These are phyloP conservation scores for Aspergillus hancockii DNA, from an alignment of 495 filamentous ascomycete species.

Conservation along the genomic window DNA sequence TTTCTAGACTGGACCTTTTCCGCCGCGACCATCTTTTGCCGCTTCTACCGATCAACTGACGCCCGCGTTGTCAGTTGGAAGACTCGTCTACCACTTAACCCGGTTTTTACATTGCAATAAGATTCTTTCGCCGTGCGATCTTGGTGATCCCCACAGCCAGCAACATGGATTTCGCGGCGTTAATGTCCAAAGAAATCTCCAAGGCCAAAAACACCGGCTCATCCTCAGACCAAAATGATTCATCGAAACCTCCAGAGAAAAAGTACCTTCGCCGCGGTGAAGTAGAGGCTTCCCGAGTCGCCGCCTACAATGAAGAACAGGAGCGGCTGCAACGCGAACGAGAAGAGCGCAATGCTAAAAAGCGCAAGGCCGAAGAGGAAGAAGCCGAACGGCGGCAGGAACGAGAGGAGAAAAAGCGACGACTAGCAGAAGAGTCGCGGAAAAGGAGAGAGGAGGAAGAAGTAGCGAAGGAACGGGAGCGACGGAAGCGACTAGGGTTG, in stretches of 20 bases:
- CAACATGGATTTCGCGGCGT: slow-evolving; percentile 88
- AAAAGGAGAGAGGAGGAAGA: slow-evolving; percentile 70
- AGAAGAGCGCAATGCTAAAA: slow-evolving; percentile 64
- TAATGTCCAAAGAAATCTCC: slow-evolving; percentile 88
- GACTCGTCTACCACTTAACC: not conserved
- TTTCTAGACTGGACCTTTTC: not conserved
- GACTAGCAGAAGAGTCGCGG: slow-evolving; percentile 78
- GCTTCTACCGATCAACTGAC: not conserved
- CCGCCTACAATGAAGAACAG: slow-evolving; percentile 81
- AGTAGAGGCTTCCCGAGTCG: slow-evolving; percentile 76
- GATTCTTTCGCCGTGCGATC: not conserved
- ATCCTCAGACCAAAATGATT: slow-evolving; percentile 24
- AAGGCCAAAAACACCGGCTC: slow-evolving; percentile 60
- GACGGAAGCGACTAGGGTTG: slow-evolving; percentile 62
- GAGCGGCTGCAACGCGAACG: slow-evolving; percentile 65
- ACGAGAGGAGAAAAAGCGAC: slow-evolving; percentile 76
- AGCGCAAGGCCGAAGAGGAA: slow-evolving; percentile 91
- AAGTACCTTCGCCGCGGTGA: slow-evolving; percentile 90
- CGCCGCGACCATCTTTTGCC: not conserved
- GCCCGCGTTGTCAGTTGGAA: not conserved
- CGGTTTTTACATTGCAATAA: not conserved
- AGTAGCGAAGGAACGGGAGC: slow-evolving; percentile 51
- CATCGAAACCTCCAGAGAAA: slow-evolving; percentile 47
- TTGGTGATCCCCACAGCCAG: not conserved
- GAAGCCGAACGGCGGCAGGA: slow-evolving; percentile 64